Evolutionary conservation across 371 early-diverging fungal species (phyloP).

Genomic region (Mortierella sp.): DNA sequence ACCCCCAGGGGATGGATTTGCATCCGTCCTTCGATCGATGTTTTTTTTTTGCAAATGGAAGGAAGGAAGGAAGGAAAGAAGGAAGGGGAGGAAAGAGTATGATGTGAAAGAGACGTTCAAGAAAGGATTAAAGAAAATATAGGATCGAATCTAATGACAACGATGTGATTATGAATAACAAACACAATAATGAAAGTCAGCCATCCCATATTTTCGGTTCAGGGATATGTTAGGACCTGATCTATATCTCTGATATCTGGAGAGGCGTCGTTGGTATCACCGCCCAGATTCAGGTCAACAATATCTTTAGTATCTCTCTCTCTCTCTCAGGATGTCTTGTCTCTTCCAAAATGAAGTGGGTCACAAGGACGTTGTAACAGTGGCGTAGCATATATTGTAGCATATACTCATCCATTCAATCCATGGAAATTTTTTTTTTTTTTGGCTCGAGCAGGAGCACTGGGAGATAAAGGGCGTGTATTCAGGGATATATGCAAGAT

Average conservation of each 20-base stretch:
- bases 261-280: not conserved
- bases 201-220: constrained; percentile 1
- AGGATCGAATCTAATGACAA: not conserved
- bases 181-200: not conserved
- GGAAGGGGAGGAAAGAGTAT: constrained; percentile 9
- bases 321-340: not conserved
- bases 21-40: constrained; percentile 1
- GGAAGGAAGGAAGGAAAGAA: not conserved
- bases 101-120: constrained; percentile 1
- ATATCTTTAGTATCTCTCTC: not conserved
- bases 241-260: not conserved
- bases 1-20: constrained; percentile 7
- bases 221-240: not conserved
- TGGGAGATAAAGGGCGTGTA: not conserved
- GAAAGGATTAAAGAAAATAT: not conserved
- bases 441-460: not conserved
- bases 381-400: not conserved
- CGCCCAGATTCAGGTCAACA: not conserved
- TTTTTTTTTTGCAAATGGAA: not conserved
- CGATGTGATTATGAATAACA: not conserved
- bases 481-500: constrained; percentile 7
- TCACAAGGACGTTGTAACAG: not conserved
- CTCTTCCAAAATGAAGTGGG: not conserved
- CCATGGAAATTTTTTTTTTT: not conserved
- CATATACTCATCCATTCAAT: not conserved